A percentile compares a stretch with the other conserved stretches of the same genome.
These are phyloP conservation scores for Paramecium caudatum DNA, from an alignment of 73 alveolate species.

Conservation along the genomic window DNA sequence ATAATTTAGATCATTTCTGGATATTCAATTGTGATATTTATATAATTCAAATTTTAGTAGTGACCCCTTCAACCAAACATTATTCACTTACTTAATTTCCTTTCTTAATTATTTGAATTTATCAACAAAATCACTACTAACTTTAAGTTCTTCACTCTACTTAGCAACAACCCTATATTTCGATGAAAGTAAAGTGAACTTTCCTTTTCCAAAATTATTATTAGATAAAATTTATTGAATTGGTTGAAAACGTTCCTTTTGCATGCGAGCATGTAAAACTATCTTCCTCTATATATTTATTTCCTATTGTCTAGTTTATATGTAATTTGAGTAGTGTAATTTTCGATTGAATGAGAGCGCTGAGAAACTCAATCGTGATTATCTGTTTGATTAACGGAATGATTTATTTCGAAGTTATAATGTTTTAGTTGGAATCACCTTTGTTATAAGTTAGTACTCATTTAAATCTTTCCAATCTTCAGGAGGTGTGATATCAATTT, in stretches of 20 bases:
- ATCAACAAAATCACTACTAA: not conserved
- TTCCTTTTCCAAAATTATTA: not conserved
- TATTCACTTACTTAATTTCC: not conserved
- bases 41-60: slow-evolving; percentile 30
- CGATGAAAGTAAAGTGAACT: not conserved
- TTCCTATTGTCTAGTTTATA: not conserved
- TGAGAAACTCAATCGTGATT: too few species aligned
- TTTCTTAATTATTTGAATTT: not conserved
- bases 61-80: slow-evolving; percentile 53
- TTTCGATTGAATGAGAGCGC: not conserved
- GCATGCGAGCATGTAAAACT: not conserved
- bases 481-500: slow-evolving; percentile 34
- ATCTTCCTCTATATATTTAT: not conserved
- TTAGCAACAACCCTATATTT: not conserved
- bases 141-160: not conserved
- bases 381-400: not conserved
- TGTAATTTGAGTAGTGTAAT: not conserved
- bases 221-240: not conserved
- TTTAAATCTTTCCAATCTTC: slow-evolving; percentile 70
- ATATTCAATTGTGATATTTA: not conserved
- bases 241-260: not conserved
- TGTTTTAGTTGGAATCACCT: not conserved
- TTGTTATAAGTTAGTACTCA: not conserved
- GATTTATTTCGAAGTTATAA: not conserved
- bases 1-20: not conserved